These are phyloP conservation scores for Epichloe brachyelytri DNA, from an alignment of 2,329 filamentous ascomycete species.

Conservation along the genomic window DNA sequence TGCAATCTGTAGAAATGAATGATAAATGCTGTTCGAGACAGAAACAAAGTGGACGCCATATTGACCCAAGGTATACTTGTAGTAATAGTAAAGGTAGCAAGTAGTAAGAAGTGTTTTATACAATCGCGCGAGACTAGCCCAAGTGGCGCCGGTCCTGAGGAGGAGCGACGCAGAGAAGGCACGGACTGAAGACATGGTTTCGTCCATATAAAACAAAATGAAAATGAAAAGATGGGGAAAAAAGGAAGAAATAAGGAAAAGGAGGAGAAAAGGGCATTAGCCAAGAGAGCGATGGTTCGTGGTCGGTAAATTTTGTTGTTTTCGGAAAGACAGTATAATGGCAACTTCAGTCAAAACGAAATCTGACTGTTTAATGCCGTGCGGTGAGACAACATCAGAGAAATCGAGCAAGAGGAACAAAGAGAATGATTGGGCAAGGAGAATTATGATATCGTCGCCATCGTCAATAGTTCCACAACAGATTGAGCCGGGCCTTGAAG, in stretches of 20 bases:
- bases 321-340: not conserved
- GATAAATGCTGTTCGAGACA: not conserved
- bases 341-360: not conserved
- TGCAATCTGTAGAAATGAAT: not conserved
- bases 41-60: not conserved
- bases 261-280: not conserved
- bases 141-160: not conserved
- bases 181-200: not conserved
- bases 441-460: slow-evolving; percentile 2
- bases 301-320: not conserved
- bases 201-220: not conserved
- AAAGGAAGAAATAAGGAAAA: not conserved
- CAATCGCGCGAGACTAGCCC: not conserved
- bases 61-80: not conserved
- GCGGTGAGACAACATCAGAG: not conserved
- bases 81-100: not conserved
- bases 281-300: not conserved
- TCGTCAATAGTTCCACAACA: slow-evolving; percentile 2
- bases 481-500: not conserved
- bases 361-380: not conserved
- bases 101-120: not conserved
- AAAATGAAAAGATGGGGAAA: not conserved
- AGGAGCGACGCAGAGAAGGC: not conserved
- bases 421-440: not conserved
- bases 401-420: not conserved